These are phyloP conservation scores for Saturnispora halmiae DNA, from an alignment of 805 yeast species.

Conservation along the genomic window DNA sequence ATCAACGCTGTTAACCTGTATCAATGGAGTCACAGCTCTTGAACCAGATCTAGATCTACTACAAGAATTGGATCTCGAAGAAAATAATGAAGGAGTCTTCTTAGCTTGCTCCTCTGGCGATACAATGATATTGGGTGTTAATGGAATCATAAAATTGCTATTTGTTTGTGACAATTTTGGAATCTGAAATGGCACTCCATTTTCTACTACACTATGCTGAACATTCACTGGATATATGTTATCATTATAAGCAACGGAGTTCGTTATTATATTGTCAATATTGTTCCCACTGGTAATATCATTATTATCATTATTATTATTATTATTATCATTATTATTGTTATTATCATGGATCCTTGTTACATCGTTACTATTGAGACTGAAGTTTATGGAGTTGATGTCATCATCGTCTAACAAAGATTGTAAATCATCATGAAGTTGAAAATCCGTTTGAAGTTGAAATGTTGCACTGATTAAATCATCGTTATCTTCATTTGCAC, in stretches of 20 bases:
- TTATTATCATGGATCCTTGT: not conserved
- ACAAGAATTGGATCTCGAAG: slow-evolving; percentile 3
- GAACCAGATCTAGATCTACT: not conserved
- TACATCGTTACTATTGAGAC: not conserved
- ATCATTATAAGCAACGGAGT: too few species aligned
- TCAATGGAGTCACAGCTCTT: not conserved
- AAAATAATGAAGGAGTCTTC: slow-evolving; percentile 5
- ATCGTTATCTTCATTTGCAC: slow-evolving; percentile 4
- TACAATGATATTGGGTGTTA: slow-evolving; percentile 6
- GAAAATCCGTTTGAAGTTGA: not conserved
- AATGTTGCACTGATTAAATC: not conserved
- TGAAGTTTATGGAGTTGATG: not conserved
- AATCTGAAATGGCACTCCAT: slow-evolving; percentile 1
- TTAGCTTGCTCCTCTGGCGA: slow-evolving; percentile 8
- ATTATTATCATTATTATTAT: not conserved
- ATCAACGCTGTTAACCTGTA: not conserved
- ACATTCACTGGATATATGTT: too few species aligned
- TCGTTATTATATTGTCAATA: not conserved
- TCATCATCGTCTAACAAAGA: slow-evolving; percentile 7
- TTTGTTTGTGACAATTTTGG: slow-evolving; percentile 3
- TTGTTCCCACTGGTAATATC: not conserved
- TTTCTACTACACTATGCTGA: too few species aligned
- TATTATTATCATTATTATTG: not conserved
- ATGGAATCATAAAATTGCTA: slow-evolving; percentile 3
- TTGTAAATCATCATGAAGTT: not conserved